phyloP scores from a whole-genome alignment of 352 stramenopile genomes.

The Pythium myriotylum region DNA sequence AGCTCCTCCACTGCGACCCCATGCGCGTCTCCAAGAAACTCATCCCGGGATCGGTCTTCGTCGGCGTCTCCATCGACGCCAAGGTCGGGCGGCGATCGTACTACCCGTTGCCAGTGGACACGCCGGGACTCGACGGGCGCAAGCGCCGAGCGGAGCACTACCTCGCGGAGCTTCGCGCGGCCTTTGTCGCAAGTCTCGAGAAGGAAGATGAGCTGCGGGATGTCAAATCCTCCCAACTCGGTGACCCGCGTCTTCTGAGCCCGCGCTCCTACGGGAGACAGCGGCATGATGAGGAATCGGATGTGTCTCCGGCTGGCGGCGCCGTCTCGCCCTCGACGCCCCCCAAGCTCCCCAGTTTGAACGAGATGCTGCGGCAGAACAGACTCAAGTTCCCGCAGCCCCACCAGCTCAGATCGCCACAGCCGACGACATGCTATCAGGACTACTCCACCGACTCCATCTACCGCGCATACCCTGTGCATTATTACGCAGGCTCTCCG shows the following conservation, averaged over 20 bases:
- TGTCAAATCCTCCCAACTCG: neutral
- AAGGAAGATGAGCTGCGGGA: constrained; percentile 42
- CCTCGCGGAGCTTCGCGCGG: constrained; percentile 33
- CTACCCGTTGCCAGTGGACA: constrained; percentile 61
- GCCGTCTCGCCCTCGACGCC: neutral
- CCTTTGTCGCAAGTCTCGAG: constrained; percentile 67
- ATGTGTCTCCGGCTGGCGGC: neutral
- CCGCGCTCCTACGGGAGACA: neutral
- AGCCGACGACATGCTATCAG: neutral
- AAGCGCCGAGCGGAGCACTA: constrained; percentile 36
- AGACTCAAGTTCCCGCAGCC: neutral
- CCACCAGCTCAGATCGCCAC: neutral
- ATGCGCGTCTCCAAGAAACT: constrained; percentile 86
- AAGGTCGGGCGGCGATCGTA: constrained; percentile 76
- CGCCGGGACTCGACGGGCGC: constrained; percentile 37
- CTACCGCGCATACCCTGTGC: neutral
- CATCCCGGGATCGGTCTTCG: constrained; percentile 58
- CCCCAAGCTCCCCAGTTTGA: constrained; percentile 6
- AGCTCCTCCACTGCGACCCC: constrained; percentile 72
- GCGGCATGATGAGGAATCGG: neutral
- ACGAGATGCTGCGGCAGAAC: constrained; percentile 8
- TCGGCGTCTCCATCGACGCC: constrained; percentile 68
- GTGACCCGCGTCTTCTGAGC: neutral
- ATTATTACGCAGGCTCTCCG: no score
- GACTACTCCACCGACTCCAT: neutral